Base-by-base conservation (phyloP, 306 rosid species). In the Cyamopsis tetragonoloba region DNA sequence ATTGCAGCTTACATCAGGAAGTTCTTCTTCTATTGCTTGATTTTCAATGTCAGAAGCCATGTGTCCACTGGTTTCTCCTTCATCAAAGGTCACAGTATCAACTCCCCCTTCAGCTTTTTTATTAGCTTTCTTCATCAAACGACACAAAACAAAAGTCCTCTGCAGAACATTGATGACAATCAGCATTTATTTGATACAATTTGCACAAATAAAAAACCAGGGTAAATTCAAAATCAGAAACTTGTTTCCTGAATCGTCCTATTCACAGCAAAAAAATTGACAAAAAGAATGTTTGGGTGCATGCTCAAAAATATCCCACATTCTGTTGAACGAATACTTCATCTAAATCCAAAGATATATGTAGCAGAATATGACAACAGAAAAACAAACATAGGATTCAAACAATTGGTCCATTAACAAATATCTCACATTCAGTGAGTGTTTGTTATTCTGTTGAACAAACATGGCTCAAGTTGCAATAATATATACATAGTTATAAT, bases 131-230 rank as follows among this genome's bases (percentile, higher is more conserved):
- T 58, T 35, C 70, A 17, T 87, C 63, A 92, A 35, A 26, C 80
- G 78, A 63, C 86, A 72, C 24, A 92, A 7, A 42, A 85, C 89
- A 64, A 77, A 81, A 28, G 70, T 19, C 56, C 54, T 66, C 98
- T 87, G 69, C 69, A 70, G 10, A 62, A 65, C 24, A 54, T 47
- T 48, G 31, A 69, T 17, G 28, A 31, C n/a, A 20, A 49, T 47
- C 54, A 64, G 30, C 19, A 39, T 59, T 58, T 12, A 43, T 50
- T 23, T 46, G 7, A 58, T 26, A 4, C 48, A 35, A 66, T 46
- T 38, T 17, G 5, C 19, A 60, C 56, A 53, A 22, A 60, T 15
- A n/a, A 66, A 65, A 37, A 9, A 3, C 41, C 32, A 53, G 35
- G 5, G 15, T 2, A 64, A 71, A 55, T 15, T 32, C 78, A 61